Evolutionary conservation across 2,329 filamentous ascomycete species (phyloP).

Genomic region (Fusarium nisikadoi): DNA sequence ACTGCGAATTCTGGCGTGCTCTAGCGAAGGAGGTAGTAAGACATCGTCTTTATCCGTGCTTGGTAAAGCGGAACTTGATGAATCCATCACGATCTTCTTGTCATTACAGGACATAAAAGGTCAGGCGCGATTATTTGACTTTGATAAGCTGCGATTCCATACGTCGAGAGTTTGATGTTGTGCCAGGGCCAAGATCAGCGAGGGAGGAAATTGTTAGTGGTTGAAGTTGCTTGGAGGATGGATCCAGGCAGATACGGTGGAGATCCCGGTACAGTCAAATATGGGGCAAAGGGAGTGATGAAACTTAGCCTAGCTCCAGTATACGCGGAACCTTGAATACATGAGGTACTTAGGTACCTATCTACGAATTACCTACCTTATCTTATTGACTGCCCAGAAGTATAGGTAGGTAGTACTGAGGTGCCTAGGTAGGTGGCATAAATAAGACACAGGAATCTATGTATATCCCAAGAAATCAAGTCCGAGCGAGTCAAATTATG

Average conservation of each 20-base stretch:
- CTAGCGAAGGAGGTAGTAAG: slow-evolving; percentile 60
- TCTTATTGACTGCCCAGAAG: not conserved
- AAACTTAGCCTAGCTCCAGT: slow-evolving; percentile 2
- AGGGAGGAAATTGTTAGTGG: slow-evolving; percentile 19
- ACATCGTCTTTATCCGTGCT: slow-evolving; percentile 14
- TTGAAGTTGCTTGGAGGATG: slow-evolving; percentile 15
- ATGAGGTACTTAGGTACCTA: not conserved
- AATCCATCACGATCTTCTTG: slow-evolving; percentile 24
- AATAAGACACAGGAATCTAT: not conserved
- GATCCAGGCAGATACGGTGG: not conserved
- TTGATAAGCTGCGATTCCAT: slow-evolving; percentile 18
- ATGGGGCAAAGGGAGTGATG: slow-evolving; percentile 18
- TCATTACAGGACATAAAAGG: not conserved
- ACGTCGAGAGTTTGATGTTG: slow-evolving; percentile 15
- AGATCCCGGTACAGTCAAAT: slow-evolving; percentile 9
- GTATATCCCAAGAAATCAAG: not conserved
- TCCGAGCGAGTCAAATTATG: not conserved
- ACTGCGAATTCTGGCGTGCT: slow-evolving; percentile 60
- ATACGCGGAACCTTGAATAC: not conserved
- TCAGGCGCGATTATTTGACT: not conserved
- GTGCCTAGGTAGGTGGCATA: not conserved
- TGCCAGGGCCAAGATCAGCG: slow-evolving; percentile 31
- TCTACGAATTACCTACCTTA: not conserved
- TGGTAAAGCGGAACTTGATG: slow-evolving; percentile 5
- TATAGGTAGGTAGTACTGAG: not conserved